Evolutionary conservation across 1,284 basidiomycete species (phyloP).

Genomic region (Agaricales sp.): DNA sequence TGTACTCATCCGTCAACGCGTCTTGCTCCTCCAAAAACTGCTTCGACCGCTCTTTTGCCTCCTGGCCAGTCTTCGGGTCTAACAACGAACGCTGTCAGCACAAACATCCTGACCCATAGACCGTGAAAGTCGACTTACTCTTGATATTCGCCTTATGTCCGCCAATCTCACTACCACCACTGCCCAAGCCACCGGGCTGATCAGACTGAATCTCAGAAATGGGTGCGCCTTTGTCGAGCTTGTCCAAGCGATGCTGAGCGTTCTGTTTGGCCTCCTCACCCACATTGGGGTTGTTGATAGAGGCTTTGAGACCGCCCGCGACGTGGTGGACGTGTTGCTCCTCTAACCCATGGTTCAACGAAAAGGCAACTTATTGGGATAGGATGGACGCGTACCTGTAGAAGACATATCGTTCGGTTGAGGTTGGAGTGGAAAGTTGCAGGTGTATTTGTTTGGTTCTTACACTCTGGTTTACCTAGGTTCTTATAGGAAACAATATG

Average conservation of each 20-base stretch:
- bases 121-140: neutral
- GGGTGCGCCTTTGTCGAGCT: neutral
- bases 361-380: too few species aligned
- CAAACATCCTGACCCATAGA: neutral
- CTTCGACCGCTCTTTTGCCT: neutral
- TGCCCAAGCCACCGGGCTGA: neutral
- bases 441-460: too few species aligned
- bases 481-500: conserved; percentile 18
- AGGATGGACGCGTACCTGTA: too few species aligned
- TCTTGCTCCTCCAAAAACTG: neutral
- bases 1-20: conserved; percentile 1
- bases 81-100: neutral
- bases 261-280: neutral
- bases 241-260: neutral
- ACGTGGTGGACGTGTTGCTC: too few species aligned
- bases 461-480: too few species aligned
- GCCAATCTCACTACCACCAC: neutral
- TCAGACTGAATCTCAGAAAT: neutral
- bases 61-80: neutral
- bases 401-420: neutral
- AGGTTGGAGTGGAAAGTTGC: neutral
- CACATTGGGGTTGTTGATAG: neutral
- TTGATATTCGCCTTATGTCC: neutral
- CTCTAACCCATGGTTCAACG: too few species aligned
- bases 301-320: neutral